Evolutionary conservation across 2,329 filamentous ascomycete genomes (phyloP).

Genomic region (Cadophora gregata): DNA sequence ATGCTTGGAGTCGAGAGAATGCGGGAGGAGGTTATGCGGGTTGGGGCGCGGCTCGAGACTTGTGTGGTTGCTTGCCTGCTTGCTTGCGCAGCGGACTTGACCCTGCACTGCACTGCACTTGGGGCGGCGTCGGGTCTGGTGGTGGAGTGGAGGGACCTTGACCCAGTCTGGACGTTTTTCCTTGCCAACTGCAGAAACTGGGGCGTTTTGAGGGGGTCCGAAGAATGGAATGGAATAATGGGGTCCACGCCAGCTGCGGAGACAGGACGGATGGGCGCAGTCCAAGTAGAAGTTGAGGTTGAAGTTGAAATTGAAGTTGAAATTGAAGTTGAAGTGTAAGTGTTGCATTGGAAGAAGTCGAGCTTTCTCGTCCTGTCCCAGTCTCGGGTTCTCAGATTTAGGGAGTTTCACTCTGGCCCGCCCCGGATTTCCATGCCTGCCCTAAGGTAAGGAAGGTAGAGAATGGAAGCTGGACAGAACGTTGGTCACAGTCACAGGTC

Average conservation of each 20-base stretch:
- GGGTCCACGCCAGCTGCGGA: slow-evolving; percentile 6
- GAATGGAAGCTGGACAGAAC: background rate
- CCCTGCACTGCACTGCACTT: slow-evolving; percentile 7
- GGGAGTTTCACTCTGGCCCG: background rate
- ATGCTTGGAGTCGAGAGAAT: slow-evolving; percentile 10
- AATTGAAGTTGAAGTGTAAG: background rate
- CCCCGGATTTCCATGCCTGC: background rate
- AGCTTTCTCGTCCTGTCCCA: background rate
- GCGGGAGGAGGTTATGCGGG: slow-evolving; percentile 18
- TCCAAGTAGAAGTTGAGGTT: background rate
- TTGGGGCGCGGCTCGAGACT: slow-evolving; percentile 16
- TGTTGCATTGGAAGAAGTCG: background rate
- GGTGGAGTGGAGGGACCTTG: slow-evolving; percentile 19
- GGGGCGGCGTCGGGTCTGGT: too few relatives aligned
- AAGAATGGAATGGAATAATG: background rate
- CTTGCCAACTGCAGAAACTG: slow-evolving; percentile 6
- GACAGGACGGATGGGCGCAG: background rate
- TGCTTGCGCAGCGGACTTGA: slow-evolving; percentile 13
- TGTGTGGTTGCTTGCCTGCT: background rate
- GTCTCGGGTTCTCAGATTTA: slow-evolving; percentile 1
- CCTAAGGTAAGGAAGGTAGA: too few relatives aligned
- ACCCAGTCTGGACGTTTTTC: slow-evolving; percentile 14
- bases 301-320: background rate
- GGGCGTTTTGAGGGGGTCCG: background rate
- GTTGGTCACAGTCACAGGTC: background rate